Evolutionary conservation across 2,329 filamentous ascomycete species (phyloP).

Genomic region (Fusarium floridanum): DNA sequence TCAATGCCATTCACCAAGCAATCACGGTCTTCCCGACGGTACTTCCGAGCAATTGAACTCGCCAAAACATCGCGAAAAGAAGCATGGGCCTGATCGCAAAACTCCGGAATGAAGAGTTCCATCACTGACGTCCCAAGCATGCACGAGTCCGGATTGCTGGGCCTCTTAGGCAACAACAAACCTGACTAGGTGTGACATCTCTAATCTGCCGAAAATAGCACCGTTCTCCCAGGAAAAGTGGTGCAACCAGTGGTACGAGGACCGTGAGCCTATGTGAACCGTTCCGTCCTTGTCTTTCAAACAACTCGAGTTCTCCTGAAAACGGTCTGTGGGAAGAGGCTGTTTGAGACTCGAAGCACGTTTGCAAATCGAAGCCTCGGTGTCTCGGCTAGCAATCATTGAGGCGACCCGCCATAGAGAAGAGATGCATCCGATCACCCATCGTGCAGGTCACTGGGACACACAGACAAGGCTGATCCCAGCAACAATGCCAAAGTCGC

Average conservation of each 20-base stretch:
- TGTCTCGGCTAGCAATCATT: conserved; percentile 28
- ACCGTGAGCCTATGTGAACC: conserved; percentile 14
- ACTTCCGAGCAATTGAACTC: background rate
- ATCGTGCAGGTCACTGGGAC: conserved; percentile 18
- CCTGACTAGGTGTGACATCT: conserved; percentile 1
- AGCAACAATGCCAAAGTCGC: conserved; percentile 4
- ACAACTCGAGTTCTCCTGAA: conserved; percentile 4
- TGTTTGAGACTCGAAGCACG: conserved; percentile 7
- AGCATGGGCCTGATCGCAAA: background rate
- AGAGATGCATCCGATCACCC: conserved; percentile 2
- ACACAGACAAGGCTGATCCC: conserved; percentile 16
- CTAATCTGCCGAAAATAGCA: conserved; percentile 41
- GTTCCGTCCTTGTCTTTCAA: conserved; percentile 10
- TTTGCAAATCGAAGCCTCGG: conserved; percentile 20
- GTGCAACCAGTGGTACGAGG: conserved; percentile 22
- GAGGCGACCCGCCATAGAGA: conserved; percentile 17
- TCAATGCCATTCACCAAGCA: background rate
- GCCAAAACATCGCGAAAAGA: background rate
- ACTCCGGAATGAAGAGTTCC: background rate
- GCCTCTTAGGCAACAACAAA: conserved; percentile 16
- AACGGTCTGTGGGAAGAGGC: background rate
- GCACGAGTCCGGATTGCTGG: background rate
- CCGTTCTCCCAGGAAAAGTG: conserved; percentile 29
- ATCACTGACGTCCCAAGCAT: background rate
- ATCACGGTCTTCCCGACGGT: background rate